Conservation (phyloP, 1,139 yeast genomes). For the Meyerozyma sp. region DNA sequence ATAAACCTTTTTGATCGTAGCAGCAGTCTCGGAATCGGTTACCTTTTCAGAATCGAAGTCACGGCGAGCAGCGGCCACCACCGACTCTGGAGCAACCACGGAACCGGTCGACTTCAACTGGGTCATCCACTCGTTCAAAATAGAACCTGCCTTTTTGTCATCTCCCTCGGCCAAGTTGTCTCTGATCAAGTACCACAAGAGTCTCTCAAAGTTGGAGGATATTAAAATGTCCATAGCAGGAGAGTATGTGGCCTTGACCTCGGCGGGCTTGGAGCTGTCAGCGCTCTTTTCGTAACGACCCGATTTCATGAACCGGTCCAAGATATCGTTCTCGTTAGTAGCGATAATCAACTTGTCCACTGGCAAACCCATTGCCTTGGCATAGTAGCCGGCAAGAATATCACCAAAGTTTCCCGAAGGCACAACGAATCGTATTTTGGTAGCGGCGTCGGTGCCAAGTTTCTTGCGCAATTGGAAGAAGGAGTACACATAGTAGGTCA, state of each 20-base stretch:
- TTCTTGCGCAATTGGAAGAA: slow-evolving; percentile 65
- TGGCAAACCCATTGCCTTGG: slow-evolving; percentile 93
- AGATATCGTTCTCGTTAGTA: slow-evolving; percentile 90
- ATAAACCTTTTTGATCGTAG: slow-evolving; percentile 71
- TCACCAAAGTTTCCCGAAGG: slow-evolving; percentile 99
- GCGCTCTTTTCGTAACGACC: slow-evolving; percentile 75
- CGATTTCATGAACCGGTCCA: slow-evolving; percentile 83
- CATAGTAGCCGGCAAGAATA: slow-evolving; percentile 92
- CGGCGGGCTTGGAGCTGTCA: slow-evolving; percentile 36
- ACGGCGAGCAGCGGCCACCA: slow-evolving; percentile 58
- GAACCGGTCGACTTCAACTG: slow-evolving; percentile 72
- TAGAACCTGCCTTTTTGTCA: slow-evolving; percentile 70
- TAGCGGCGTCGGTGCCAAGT: slow-evolving; percentile 23
- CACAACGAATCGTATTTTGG: slow-evolving; percentile 76
- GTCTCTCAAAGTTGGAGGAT: slow-evolving; percentile 92
- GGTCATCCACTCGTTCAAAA: slow-evolving; percentile 71
- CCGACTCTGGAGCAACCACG: slow-evolving; percentile 63
- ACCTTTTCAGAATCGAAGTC: slow-evolving; percentile 81
- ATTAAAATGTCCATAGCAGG: slow-evolving; percentile 99
- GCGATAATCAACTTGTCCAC: slow-evolving; percentile 83
- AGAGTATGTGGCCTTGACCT: slow-evolving; percentile 83
- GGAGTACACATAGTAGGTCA: slow-evolving; percentile 90
- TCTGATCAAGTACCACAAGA: slow-evolving; percentile 88
- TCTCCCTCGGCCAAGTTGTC: slow-evolving; percentile 50
- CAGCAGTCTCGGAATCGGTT: slow-evolving; percentile 67